Evolutionary conservation across 495 filamentous ascomycete genomes (phyloP), one percentile per base, ranked within the genome.

Genomic region (Xylaria telfairii): DNA sequence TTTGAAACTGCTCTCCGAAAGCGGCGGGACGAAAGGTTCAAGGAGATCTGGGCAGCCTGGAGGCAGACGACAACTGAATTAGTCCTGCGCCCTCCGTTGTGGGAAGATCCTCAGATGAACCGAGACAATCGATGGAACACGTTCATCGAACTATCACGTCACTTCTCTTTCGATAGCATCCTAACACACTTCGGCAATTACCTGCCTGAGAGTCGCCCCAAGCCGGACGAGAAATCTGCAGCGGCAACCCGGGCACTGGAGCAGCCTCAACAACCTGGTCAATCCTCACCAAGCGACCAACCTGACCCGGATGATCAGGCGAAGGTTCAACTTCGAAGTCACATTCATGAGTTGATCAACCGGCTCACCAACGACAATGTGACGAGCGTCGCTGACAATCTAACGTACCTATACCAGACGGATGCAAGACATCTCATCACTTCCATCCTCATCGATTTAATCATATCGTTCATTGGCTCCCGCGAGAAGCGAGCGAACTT

Each of bases 281-380:
- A 37, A n/a, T 34, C 34, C 13, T 95, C 93, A 10, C 82, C 95
- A 39, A 89, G 94, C 34, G 88, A 87, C 64, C 81, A 83, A 34
- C 80, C 84, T 0, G 82, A 86, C 12, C 88, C 88, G 2, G 90
- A 92, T 60, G 84, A 86, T 1, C 93, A 97, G 76, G 83, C 87
- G 42, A 84, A 92, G 6, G 84, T 85, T 4, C 89, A 91, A 30
- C 79, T 98, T 49, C 89, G 89, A 64, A 88, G 93, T 57, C 92
- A 95, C 76, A 87, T 92, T 15, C 93, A 97, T 72, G 96, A 95
- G 77, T 85, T 96, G 12, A 84, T 98, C 70, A 99, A 98, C 82
- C 91, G 94, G 75, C 81, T 99, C 47, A 97, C 96, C 0, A 94
- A 97, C 76, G 89, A 94, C 3, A 98, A 94, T 74, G 77, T 98